Evolutionary conservation across 345 rosid genomes (phyloP), one percentile per base, ranked within the genome.

Genomic region (Moricandia moricandioides): DNA sequence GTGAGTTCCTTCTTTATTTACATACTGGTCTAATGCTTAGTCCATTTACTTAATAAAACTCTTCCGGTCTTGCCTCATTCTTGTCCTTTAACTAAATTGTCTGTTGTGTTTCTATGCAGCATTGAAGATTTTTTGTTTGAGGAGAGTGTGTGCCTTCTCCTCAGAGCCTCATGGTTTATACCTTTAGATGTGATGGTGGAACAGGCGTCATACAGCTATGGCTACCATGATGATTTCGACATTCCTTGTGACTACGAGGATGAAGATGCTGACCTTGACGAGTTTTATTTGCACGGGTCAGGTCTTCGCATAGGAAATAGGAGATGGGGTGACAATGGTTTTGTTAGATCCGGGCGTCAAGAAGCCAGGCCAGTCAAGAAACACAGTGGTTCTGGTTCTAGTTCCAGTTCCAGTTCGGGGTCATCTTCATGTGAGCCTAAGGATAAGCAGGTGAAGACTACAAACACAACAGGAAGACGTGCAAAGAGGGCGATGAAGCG

Each of bases 311-410:
- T 92, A 6, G 97, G 98, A n/a, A 95, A 92, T 30, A 70, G 98
- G 10, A 86, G 96, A 67, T 92, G 97, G 98, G 99, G 99, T 34
- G 92, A 87, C 74, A 92, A 86, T 65, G 98, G 98, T 35, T 92
- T 82, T 62, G 98, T 95, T 34, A 86, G 96, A 74, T 85, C 88
- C 1, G 99, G 98, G 24, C 93, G 89, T 35, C 96, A 83, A 75
- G 96, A 95, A 88, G 98, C 94, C 11, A 87, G 94, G 73, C 98
- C 97, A 7, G 86, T 83, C 55, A 91, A 12, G 82, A 90, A 52
- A 61, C 11, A 61, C 74, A 75, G 11, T 16, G 54, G 73, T 33
- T 57, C 72, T n/a, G 1, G 70, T 26, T 83, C 97, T 3, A 47
- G 52, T 58, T 66, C 78, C 1, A 31, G 65, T 31, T 66, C 78